Evolutionary conservation across 2,329 filamentous ascomycete genomes (phyloP).

Genomic region (Neofusicoccum cordaticola): DNA sequence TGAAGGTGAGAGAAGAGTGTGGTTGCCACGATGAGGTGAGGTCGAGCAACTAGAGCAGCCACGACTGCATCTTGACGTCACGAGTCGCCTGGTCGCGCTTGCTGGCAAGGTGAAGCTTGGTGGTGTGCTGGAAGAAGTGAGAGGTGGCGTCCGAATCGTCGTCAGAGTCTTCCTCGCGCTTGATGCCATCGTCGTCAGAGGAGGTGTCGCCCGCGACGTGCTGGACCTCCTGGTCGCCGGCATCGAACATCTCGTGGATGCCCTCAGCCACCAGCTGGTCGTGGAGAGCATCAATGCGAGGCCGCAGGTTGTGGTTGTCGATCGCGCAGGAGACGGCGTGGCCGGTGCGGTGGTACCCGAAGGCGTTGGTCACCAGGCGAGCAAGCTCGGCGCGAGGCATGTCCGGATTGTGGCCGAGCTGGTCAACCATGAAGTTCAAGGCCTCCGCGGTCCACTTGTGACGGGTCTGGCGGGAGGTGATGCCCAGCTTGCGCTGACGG

Average conservation of each 20-base stretch:
- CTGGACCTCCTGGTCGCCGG: neutral
- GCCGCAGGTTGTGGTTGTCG: constrained; percentile 1
- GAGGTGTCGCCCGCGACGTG: too few species aligned
- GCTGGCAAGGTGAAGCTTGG: neutral
- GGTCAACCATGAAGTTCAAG: neutral
- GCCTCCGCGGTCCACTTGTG: neutral
- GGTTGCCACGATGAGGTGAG: neutral
- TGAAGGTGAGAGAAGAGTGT: too few species aligned
- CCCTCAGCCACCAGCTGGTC: neutral
- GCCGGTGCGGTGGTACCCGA: neutral
- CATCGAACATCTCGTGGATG: neutral
- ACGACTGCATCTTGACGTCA: neutral
- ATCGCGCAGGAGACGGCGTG: constrained; percentile 9
- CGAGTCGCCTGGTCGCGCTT: neutral
- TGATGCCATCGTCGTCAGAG: too few species aligned
- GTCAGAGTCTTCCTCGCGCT: neutral
- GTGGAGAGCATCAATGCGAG: neutral
- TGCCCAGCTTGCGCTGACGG: constrained; percentile 1
- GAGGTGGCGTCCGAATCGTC: neutral
- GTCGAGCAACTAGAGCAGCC: neutral
- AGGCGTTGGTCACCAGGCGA: neutral
- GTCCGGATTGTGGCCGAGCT: neutral
- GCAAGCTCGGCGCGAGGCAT: neutral
- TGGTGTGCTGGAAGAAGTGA: neutral
- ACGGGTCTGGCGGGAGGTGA: neutral